Evolutionary conservation across 2,329 filamentous ascomycete genomes (phyloP).

Genomic region (Calonectria hawksworthii): DNA sequence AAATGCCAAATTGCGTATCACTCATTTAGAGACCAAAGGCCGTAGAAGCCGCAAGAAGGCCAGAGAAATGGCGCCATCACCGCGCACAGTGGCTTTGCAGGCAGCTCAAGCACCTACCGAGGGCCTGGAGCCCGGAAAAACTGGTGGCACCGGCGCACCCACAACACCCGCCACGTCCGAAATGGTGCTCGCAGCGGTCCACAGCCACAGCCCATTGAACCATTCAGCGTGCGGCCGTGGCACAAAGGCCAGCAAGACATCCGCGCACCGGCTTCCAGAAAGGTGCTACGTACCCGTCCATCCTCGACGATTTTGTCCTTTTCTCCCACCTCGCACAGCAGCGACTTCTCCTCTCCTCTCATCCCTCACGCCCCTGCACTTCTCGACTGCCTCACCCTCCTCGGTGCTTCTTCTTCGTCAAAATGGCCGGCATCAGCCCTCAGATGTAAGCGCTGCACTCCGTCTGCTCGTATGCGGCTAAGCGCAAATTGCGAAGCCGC

Average conservation of each 20-base stretch:
- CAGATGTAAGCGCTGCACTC: conserved; percentile 68
- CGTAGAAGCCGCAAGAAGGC: conserved; percentile 40
- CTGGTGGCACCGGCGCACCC: conserved; percentile 19
- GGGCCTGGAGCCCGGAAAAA: conserved; percentile 37
- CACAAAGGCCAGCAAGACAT: conserved; percentile 48
- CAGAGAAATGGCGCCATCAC: conserved; percentile 41
- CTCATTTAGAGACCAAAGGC: not conserved
- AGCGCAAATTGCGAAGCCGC: conserved; percentile 34
- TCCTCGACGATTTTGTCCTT: conserved; percentile 36
- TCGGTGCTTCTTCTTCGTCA: conserved; percentile 46
- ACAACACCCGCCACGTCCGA: conserved; percentile 15
- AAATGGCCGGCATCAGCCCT: conserved; percentile 73
- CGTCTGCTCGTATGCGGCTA: conserved; percentile 17
- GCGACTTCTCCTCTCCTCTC: conserved; percentile 15
- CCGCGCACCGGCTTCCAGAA: conserved; percentile 19
- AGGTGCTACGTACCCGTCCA: conserved; percentile 29
- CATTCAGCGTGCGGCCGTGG: conserved; percentile 16
- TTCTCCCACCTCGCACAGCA: conserved; percentile 26
- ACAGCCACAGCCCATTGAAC: conserved; percentile 21
- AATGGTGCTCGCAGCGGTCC: conserved; percentile 2
- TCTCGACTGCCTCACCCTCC: conserved; percentile 17
- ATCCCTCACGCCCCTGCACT: conserved; percentile 10
- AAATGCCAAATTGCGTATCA: not conserved
- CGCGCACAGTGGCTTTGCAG: not conserved
- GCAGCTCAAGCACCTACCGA: not conserved